Evolutionary conservation across 495 filamentous ascomycete species (phyloP).

Genomic region (Daldinia grandis): DNA sequence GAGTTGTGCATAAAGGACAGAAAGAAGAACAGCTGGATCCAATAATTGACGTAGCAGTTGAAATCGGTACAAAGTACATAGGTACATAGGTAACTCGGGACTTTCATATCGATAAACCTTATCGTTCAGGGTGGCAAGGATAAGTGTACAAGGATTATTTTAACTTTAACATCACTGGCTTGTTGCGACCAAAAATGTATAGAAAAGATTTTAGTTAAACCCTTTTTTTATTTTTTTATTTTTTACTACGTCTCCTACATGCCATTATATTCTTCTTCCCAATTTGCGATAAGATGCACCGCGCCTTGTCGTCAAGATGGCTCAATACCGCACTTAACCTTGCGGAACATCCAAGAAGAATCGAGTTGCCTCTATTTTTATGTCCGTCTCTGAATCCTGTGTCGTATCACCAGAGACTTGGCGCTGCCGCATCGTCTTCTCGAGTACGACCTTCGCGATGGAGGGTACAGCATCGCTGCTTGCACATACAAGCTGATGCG

Average conservation of each 20-base stretch:
- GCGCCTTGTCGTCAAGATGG: conserved; percentile 55
- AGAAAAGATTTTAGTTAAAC: background rate
- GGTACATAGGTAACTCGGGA: no score
- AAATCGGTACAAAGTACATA: conserved; percentile 10
- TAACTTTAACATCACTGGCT: conserved; percentile 24
- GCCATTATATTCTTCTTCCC: conserved; percentile 13
- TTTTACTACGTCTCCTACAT: background rate
- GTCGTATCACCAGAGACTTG: conserved; percentile 24
- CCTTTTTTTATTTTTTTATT: background rate
- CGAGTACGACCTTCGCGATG: conserved; percentile 28
- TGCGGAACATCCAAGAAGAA: conserved; percentile 45
- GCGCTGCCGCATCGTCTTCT: conserved; percentile 22
- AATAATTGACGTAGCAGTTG: conserved; percentile 37
- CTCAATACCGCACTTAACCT: conserved; percentile 52
- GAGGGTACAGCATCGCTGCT: conserved; percentile 39
- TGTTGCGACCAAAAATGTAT: conserved; percentile 10
- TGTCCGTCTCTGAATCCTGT: conserved; percentile 49
- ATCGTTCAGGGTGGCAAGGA: conserved; percentile 12
- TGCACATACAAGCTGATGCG: conserved; percentile 42
- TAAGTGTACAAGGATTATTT: background rate
- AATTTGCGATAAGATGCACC: conserved; percentile 52
- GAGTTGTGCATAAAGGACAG: conserved; percentile 2
- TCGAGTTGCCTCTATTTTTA: conserved; percentile 54
- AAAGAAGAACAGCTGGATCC: conserved; percentile 26
- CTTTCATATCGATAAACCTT: conserved; percentile 33